Base-by-base conservation (phyloP, 228 moss, liverwort and hornwort genomes). In the Sphagnum magellanicum region DNA sequence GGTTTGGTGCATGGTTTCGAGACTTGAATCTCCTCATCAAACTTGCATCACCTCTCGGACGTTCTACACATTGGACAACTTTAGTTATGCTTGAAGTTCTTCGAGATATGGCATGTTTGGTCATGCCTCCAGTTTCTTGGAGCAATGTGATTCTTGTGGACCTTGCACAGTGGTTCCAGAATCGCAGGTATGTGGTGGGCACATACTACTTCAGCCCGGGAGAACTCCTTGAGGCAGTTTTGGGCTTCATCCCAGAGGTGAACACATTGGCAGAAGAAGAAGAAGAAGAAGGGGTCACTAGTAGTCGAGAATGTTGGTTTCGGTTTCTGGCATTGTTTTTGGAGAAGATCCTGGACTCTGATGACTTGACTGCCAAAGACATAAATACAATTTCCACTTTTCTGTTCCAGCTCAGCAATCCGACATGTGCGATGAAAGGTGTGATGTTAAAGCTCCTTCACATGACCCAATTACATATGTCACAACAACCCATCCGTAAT, bases 251-350 rank as follows among this genome's bases (percentile, higher is more conserved):
- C 4, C 79, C 79, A 46, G 73, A 85, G 64, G 66, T 70, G 8
- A n/a, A 67, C 32, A 77, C 61, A 17, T 70, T 76, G 66, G 64
- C 63, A 51, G 70, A 70, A 64, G 51, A 72, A 58, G 60, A 70
- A 47, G n/a, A n/a, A n/a, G 32, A 32, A 32, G 32, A 32, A 32
- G 32, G 32, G 32, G 32, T 32, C 32, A 32, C 32, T 32, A 32
- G 2, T 32, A 32, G 32, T 32, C 74, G 52, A 66, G 75, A 63
- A 10, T 72, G 67, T 46, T 78, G 78, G 78, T 65, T 61, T 10
- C 79, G 86, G 0, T 86, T 86, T 48, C 77, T 86, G 8, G 68
- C 77, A 52, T 68, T 73, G 7, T 79, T 86, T 50, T 86, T 86
- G 79, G 71, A 50, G 59, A 82, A 79, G 52, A 67, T 81, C 50